Evolutionary conservation across 2,329 filamentous ascomycete genomes (phyloP), one percentile per base, ranked within the genome.

Genomic region (Septoria linicola): DNA sequence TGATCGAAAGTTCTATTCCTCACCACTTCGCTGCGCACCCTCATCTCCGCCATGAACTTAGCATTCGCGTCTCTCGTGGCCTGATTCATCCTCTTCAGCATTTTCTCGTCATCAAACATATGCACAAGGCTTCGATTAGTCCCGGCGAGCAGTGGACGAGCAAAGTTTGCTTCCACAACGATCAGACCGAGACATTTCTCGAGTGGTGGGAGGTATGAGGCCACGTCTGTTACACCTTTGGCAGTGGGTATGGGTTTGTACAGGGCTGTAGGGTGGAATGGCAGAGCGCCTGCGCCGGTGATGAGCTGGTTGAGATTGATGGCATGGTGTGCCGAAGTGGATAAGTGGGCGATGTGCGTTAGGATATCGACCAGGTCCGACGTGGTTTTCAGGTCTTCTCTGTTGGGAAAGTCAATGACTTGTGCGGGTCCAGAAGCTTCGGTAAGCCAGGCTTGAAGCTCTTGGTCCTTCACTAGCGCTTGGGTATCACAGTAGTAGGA

Each of bases 391-490:
- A 56, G 25, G 3, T 32, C 27, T 6, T 30, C 23, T 10, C 23
- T 40, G 8, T 60, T 51, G n/a, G 72, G 74, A 61, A 78, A 76
- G 59, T 77, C 72, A 23, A 72, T 59, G 1, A 67, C 68, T 48
- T 66, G 42, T 0, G 73, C 74, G 1, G 58, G 51, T 1, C 61
- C 64, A 41, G 63, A 68, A 19, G 70, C 71, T 63, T 78, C 75
- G 1, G 43, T 37, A 21, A 74, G 66, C 75, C 75, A 78, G n/a
- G 64, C 64, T 48, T 73, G 69, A 1, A 78, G 59, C 51, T 78
- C 76, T 0, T 39, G 17, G 55, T 79, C 76, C 3, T 49, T 44
- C 1, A 48, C 43, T 8, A 78, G 54, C 5, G 61, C 62, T 1
- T 45, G 41, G 40, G 72, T 64, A 21, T 56, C 58, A 2, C 51